Base-by-base conservation (phyloP, 345 rosid species). In the Dipteronia sinensis region DNA sequence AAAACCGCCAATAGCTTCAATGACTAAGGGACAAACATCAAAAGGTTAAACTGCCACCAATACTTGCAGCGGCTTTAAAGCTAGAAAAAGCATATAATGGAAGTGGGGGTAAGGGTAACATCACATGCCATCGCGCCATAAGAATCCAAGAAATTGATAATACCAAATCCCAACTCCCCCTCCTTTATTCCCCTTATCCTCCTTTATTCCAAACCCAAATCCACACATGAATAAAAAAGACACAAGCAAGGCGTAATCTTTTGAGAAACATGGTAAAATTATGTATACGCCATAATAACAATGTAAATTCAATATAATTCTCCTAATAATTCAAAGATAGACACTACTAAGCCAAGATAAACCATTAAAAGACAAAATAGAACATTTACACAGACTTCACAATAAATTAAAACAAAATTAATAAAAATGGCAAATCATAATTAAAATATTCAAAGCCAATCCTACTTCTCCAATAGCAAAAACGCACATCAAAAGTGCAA, bases 1-100 rank as follows among this genome's bases (percentile, higher is more conserved):
- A 72, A 29, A 56, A 71, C 65, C 38, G n/a, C 72, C 51, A 17
- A 72, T 31, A n/a, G 12, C 29, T 56, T 72, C 55, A 19, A 38
- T 38, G 49, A 6, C 23, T 53, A 47, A 3, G 13, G 73, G 19
- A 25, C 23, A 27, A 49, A 29, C 44, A 51, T 53, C 23, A 29
- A 16, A 71, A 29, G 10, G 17, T 70, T 25, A 6, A 20, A 70
- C 40, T 3, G 19, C 27, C 15, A 49, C 20, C 20, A 23, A 3
- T 6, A 69, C 6, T 49, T 13, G 3, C 17, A 65, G 46, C 6
- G 23, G 22, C 7, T n/a, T 11, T 2, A 19, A 19, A 42, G 53
- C 53, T 70, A 22, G 17, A 27, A 2, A 47, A 69, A 3, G 19
- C 47, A 42, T 42, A 22, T 46, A 11, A 6, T 29, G 16, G 17